Conservation (phyloP, 2,329 filamentous ascomycete genomes). For the Pyrenophora graminea region DNA sequence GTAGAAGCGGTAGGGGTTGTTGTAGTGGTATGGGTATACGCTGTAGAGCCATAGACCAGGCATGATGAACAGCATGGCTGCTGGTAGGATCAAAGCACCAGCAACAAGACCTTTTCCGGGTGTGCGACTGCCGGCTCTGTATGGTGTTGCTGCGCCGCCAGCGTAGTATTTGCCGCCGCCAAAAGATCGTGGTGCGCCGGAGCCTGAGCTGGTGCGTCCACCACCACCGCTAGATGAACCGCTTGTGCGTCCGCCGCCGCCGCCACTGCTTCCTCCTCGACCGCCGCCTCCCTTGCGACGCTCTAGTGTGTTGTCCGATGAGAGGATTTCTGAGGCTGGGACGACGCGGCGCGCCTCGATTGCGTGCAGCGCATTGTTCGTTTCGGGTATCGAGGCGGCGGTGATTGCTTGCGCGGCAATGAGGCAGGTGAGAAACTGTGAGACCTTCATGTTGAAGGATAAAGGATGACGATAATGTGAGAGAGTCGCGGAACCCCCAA, state of each 20-base stretch:
- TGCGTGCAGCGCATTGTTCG: slow-evolving; percentile 28
- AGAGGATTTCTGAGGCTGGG: slow-evolving; percentile 27
- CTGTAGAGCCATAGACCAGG: slow-evolving; percentile 68
- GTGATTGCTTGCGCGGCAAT: slow-evolving; percentile 28
- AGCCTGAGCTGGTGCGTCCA: slow-evolving; percentile 53
- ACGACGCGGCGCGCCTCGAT: slow-evolving; percentile 24
- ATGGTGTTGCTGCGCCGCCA: slow-evolving; percentile 64
- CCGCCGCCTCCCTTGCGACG: slow-evolving; percentile 47
- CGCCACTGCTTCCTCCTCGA: slow-evolving; percentile 34
- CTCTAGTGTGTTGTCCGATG: slow-evolving; percentile 41
- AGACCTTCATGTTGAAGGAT: slow-evolving; percentile 32
- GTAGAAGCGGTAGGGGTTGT: slow-evolving; percentile 59
- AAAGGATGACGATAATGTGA: slow-evolving; percentile 9
- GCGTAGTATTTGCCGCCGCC: slow-evolving; percentile 69
- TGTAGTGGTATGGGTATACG: slow-evolving; percentile 65
- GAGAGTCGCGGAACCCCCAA: not conserved
- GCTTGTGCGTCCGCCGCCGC: slow-evolving; percentile 19
- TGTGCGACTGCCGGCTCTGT: slow-evolving; percentile 57
- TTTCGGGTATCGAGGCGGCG: slow-evolving; percentile 36
- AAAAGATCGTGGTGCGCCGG: slow-evolving; percentile 60
- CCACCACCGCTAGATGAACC: slow-evolving; percentile 9
- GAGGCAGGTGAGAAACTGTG: slow-evolving; percentile 27
- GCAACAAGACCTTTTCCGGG: slow-evolving; percentile 57
- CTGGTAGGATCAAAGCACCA: slow-evolving; percentile 52
- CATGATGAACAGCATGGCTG: slow-evolving; percentile 60